Evolutionary conservation across 495 filamentous ascomycete genomes (phyloP).

Genomic region (Barbatosphaeria neglecta): DNA sequence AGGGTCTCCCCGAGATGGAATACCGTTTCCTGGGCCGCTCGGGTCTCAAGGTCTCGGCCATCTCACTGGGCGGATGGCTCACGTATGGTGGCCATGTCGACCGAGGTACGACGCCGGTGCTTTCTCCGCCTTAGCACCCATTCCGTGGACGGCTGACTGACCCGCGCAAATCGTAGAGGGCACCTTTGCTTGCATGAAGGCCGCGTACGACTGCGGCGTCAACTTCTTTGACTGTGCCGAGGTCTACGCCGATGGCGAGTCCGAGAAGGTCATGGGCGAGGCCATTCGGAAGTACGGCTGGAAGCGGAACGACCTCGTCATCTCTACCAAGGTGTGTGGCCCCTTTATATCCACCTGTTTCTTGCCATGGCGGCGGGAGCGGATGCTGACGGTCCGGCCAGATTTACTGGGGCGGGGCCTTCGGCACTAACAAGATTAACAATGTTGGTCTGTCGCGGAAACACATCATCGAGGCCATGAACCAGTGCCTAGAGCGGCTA

Average conservation of each 20-base stretch:
- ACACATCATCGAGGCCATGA: constrained; percentile 58
- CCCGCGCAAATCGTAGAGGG: constrained; percentile 24
- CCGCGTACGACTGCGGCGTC: constrained; percentile 59
- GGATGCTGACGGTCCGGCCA: background rate
- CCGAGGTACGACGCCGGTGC: constrained; percentile 40
- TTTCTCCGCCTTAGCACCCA: constrained; percentile 13
- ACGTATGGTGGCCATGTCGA: constrained; percentile 71
- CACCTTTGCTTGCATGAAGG: constrained; percentile 52
- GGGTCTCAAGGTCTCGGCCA: constrained; percentile 63
- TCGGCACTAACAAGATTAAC: constrained; percentile 40
- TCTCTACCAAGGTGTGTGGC: constrained; percentile 46
- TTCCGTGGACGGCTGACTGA: no score
- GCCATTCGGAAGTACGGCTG: constrained; percentile 46
- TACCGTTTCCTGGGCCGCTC: constrained; percentile 67
- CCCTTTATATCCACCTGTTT: no score
- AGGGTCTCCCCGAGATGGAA: constrained; percentile 50
- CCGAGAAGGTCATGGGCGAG: constrained; percentile 46
- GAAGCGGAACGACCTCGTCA: constrained; percentile 60
- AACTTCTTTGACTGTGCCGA: constrained; percentile 44
- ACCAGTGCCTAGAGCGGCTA: constrained; percentile 48
- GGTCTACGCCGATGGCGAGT: constrained; percentile 36
- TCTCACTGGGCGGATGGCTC: constrained; percentile 64
- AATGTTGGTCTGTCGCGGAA: constrained; percentile 55
- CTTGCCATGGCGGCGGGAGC: background rate
- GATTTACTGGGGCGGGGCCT: constrained; percentile 51